Base-by-base conservation (phyloP, 2,329 filamentous ascomycete species). In the Sporothrix euskadiensis region DNA sequence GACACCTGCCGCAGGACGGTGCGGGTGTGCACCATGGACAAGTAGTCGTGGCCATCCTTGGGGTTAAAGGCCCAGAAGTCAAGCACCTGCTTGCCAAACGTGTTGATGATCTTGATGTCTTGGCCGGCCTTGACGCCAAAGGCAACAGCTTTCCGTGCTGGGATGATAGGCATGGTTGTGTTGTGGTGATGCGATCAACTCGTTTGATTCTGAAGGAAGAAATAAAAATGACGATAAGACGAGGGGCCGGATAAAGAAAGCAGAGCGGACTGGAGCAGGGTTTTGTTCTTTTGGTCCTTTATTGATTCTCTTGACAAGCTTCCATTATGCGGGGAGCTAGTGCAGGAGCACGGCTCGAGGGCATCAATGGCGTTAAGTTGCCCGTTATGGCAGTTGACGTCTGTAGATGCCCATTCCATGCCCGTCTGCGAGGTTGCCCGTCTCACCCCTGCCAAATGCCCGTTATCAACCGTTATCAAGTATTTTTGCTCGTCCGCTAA, bases 61-160 rank as follows among this genome's bases (percentile, higher is more conserved):
- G 83, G 78, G 12, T 82, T 81, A 74, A 86, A 83, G 3, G 83
- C 83, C 83, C 83, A 86, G 63, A 84, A 85, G 76, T 86, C 85
- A 56, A 86, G 79, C 26, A 86, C 84, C 78, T 86, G 84, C 70
- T 84, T 83, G 70, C 84, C 85, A 73, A 82, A 78, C 1, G 84
- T 85, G 77, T 86, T 86, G 77, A 80, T 82, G 73, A 86, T 80
- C 73, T 82, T 84, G 75, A 86, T 79, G 54, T 79, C 80, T 74
- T 85, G 83, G 44, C 80, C 79, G 6, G 76, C 72, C 22, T 76
- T 76, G 59, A 85, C 76, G 19, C 78, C 69, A 19, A 83, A 80
- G 72, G 83, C 83, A 32, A 82, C 81, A 12, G 79, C 82, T 73
- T 81, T 82, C 66, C 84, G 83, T 35, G 84, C 84, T 52, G 83